Evolutionary conservation across 257 asterid genomes (phyloP), one percentile per base, ranked within the genome.

Genomic region (Solanum sejunctum): DNA sequence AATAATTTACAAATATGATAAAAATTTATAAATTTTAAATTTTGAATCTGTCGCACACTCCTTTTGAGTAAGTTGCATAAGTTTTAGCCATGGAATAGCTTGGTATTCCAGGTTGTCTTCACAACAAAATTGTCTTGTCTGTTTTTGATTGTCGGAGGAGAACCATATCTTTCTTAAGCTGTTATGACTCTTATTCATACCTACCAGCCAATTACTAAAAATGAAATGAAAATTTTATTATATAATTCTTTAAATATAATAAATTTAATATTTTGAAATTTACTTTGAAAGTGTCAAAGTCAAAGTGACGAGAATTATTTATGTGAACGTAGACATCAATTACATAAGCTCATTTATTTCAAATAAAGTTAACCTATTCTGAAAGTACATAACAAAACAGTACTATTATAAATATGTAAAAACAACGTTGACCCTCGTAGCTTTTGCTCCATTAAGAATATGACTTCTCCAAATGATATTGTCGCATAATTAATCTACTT

Each of bases 121-220:
- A 60, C 39, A 45, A 20, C 12, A 11, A 75, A 83, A 13, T 51
- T 49, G 5, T 23, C n/a, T 75, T 49, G 9, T 18, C 2, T 45
- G 39, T 7, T 7, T 12, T 49, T 26, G 12, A 3, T 47, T 23
- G 20, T 49, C 15, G 61, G 83, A 16, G 26, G 51, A 49, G 47
- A 70, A 67, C 75, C 66, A 51, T 52, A 57, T 80, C 56, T 47
- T 60, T 86, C 60, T 84, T 17, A 67, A 83, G 87, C 69, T 60
- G 91, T 84, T 81, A 66, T 28, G 88, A 87, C 10, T 86, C 89
- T 73, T 88, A 89, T 85, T 85, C 83, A 57, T 63, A 85, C 84
- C 89, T 7, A 82, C 86, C 89, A 5, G 79, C 86, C 88, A 26
- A 83, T n/a, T 80, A 8, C 39, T 69, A 61, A 71, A 43, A 64